A percentile compares a stretch with the other conserved stretches of the same genome.
These are phyloP conservation scores for Cyphellophora attinorum DNA, from an alignment of 2,329 filamentous ascomycete genomes.

Conservation along the genomic window DNA sequence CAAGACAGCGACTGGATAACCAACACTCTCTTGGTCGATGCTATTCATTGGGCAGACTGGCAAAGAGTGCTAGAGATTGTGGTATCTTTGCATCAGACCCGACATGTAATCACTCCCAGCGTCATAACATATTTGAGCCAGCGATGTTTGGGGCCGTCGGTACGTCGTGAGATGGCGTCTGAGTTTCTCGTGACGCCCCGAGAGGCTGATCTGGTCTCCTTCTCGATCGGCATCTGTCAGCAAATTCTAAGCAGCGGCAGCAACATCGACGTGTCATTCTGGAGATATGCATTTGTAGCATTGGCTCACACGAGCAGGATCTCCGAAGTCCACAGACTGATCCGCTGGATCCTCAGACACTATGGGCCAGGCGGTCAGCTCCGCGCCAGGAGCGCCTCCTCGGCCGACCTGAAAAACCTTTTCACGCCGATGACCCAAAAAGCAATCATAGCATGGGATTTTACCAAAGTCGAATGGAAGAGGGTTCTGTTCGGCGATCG, in stretches of 20 bases:
- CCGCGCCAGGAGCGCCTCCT: constrained; percentile 17
- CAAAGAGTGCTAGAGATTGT: constrained; percentile 5
- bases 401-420: constrained; percentile 27
- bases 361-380: constrained; percentile 20
- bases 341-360: constrained; percentile 31
- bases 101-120: not conserved
- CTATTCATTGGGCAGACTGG: constrained; percentile 27
- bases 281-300: not conserved
- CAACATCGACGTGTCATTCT: not conserved
- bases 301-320: constrained; percentile 20
- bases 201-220: not conserved
- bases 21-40: constrained; percentile 31
- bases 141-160: not conserved
- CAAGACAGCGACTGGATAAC: constrained; percentile 22
- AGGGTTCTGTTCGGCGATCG: not conserved
- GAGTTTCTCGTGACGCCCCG: constrained; percentile 1
- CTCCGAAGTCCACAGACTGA: constrained; percentile 42
- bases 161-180: not conserved
- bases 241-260: not conserved
- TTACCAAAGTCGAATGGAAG: constrained; percentile 16
- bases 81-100: constrained; percentile 4
- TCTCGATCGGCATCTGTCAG: not conserved
- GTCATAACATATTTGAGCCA: not conserved
- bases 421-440: constrained; percentile 35
- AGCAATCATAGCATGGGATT: constrained; percentile 42